Evolutionary conservation across 2,329 filamentous ascomycete genomes (phyloP).

Genomic region (Cryoendolithus antarcticus): DNA sequence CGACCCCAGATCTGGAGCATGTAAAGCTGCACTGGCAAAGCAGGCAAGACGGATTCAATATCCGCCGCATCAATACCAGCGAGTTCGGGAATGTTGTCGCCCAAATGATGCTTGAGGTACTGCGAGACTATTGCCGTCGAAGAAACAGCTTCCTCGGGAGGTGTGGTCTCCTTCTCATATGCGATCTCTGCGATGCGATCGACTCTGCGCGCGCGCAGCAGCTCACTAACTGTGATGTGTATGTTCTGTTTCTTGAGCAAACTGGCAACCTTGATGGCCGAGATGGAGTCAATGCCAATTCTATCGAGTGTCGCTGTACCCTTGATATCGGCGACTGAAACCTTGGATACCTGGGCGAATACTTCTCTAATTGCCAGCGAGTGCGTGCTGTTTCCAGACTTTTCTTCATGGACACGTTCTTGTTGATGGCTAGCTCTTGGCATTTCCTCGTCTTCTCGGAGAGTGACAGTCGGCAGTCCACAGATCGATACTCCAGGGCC

Average conservation of each 20-base stretch:
- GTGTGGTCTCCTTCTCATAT: background rate
- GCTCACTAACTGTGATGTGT: conserved; percentile 54
- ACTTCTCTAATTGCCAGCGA: conserved; percentile 13
- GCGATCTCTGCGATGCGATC: conserved; percentile 43
- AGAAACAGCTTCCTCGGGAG: conserved; percentile 22
- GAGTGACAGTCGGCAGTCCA: conserved; percentile 40
- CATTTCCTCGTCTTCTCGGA: conserved; percentile 2
- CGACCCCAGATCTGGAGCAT: conserved; percentile 69
- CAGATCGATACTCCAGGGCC: conserved; percentile 49
- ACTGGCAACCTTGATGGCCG: conserved; percentile 69
- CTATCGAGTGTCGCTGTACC: conserved; percentile 61
- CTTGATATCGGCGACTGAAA: conserved; percentile 46
- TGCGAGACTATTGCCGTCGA: conserved; percentile 9
- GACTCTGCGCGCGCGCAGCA: conserved; percentile 56
- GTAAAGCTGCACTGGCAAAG: conserved; percentile 65
- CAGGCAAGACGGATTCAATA: conserved; percentile 51
- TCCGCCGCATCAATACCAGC: conserved; percentile 30
- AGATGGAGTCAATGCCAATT: conserved; percentile 83
- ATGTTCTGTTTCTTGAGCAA: conserved; percentile 55
- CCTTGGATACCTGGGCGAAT: conserved; percentile 46
- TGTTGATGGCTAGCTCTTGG: background rate
- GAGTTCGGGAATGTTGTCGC: conserved; percentile 1
- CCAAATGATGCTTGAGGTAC: conserved; percentile 6
- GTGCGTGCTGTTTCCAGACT: background rate
- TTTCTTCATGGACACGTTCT: background rate